These are phyloP conservation scores for Saccharomyces paradoxus DNA, from an alignment of 805 yeast species.

Conservation along the genomic window DNA sequence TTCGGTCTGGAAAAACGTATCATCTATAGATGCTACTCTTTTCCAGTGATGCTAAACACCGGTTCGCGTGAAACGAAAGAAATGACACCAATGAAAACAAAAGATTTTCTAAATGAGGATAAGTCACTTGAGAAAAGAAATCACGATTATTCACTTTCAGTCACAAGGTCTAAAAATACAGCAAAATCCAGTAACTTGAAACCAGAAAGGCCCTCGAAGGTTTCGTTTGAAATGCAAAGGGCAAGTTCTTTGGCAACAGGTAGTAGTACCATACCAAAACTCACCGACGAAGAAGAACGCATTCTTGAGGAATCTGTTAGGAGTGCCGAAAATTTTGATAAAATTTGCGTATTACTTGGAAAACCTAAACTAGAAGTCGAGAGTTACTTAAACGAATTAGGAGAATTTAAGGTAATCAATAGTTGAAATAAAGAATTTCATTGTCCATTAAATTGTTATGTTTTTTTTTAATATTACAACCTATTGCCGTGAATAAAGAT, in stretches of 20 bases:
- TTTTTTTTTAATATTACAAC: not conserved
- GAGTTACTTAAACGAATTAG: slow-evolving; percentile 37
- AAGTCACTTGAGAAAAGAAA: not conserved
- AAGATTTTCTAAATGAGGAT: slow-evolving; percentile 16
- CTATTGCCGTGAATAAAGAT: not conserved
- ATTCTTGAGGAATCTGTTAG: slow-evolving; percentile 39
- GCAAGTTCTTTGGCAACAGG: slow-evolving; percentile 4
- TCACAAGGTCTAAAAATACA: not conserved
- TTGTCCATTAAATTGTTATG: slow-evolving; percentile 1
- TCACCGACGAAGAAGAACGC: slow-evolving; percentile 19
- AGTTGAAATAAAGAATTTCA: slow-evolving; percentile 14
- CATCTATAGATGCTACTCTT: slow-evolving; percentile 71
- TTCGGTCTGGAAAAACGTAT: slow-evolving; percentile 81
- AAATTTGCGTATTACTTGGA: slow-evolving; percentile 62
- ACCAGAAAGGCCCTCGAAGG: slow-evolving; percentile 16
- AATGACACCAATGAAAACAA: slow-evolving; percentile 5
- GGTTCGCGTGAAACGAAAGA: slow-evolving; percentile 12
- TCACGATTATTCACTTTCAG: not conserved
- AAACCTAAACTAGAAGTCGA: slow-evolving; percentile 51
- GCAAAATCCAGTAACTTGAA: not conserved
- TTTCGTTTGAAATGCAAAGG: slow-evolving; percentile 18
- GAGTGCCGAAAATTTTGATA: slow-evolving; percentile 50
- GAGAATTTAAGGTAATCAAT: slow-evolving; percentile 43
- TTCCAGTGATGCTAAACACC: slow-evolving; percentile 46
- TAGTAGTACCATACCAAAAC: slow-evolving; percentile 6